Evolutionary conservation across 139 green algal genomes (phyloP), one percentile per base, ranked within the genome.

Genomic region (Chlorella ohadii): DNA sequence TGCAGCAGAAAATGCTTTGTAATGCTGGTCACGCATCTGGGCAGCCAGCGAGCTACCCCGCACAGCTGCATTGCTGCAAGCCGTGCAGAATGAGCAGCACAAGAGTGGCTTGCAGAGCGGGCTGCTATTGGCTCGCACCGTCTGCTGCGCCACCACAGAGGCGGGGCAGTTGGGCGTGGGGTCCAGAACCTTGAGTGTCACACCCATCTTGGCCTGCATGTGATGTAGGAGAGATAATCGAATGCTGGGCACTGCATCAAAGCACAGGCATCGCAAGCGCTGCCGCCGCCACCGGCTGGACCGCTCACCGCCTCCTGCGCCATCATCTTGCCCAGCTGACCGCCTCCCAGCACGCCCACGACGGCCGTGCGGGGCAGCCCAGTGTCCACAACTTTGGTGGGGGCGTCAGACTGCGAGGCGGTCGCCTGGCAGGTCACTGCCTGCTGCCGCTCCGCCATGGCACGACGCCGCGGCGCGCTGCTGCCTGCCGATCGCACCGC

Each of bases 261-360:
- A 9, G 28, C 6, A 38, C 63, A 78, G 4, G 34, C 2, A 38
- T 2, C 31, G 13, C 39, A 39, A 61, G 13, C 47, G 31, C 39
- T n/a, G n/a, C n/a, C 70, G 70, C 41, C 27, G 39, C 70, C 27
- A 22, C n/a, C 34, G 34, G 7, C 44, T 51, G 44, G 44, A 51
- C 9, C 75, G 75, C 91, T 83, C 86, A 97, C 94, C 83, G 96
- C 97, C 67, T 95, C 97, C 68, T 97, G 88, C 1, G 93, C 97
- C 78, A 99, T 91, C 97, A 99, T 99, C 38, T 97, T 95, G 31
- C 97, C 97, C 34, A 99, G 93, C 90, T 99, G 97, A 0, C 97
- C 97, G 34, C 97, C 97, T 33, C 97, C 97, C 19, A 99, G 91
- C 41, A 99, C 93, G 16, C 97, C 97, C 33, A 99, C 87, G 0